Conservation (phyloP, 805 yeast species). For the Saccharomycopsis microspora region DNA sequence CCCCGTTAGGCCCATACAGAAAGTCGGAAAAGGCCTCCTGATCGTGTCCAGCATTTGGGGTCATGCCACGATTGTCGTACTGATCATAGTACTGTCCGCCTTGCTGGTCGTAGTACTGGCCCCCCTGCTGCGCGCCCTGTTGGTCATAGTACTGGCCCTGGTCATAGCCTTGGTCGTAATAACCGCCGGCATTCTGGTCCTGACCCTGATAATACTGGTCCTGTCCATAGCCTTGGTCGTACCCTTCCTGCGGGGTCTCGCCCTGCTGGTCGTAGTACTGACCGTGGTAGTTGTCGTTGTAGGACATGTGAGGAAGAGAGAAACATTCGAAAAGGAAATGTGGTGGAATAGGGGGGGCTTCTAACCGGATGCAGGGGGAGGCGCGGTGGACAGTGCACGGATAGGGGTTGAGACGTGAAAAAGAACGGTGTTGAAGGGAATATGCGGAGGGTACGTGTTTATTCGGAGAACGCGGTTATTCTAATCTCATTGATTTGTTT, state of each 20-base stretch:
- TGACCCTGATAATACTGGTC: conserved; percentile 15
- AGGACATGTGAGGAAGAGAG: conserved; percentile 4
- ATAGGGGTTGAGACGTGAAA: too few species aligned
- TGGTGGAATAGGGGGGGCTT: too few species aligned
- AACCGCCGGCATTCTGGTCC: conserved; percentile 21
- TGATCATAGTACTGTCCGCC: conserved; percentile 30
- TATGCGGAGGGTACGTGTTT: too few species aligned
- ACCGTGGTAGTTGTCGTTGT: conserved; percentile 11
- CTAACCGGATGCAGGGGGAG: too few species aligned
- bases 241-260: not conserved
- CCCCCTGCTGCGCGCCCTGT: conserved; percentile 19
- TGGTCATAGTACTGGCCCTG: conserved; percentile 33
- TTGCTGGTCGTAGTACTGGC: conserved; percentile 27
- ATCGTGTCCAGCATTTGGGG: conserved; percentile 32
- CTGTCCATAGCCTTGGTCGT: conserved; percentile 12
- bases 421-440: too few species aligned
- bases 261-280: conserved; percentile 3
- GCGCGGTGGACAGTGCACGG: too few species aligned
- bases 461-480: too few species aligned
- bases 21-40: conserved; percentile 61
- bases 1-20: conserved; percentile 43
- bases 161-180: conserved; percentile 30
- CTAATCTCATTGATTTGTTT: too few species aligned
- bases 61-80: conserved; percentile 34
- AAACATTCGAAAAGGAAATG: too few species aligned